Evolutionary conservation across 495 filamentous ascomycete species (phyloP).

Genomic region (Hypoxylon intermedium): DNA sequence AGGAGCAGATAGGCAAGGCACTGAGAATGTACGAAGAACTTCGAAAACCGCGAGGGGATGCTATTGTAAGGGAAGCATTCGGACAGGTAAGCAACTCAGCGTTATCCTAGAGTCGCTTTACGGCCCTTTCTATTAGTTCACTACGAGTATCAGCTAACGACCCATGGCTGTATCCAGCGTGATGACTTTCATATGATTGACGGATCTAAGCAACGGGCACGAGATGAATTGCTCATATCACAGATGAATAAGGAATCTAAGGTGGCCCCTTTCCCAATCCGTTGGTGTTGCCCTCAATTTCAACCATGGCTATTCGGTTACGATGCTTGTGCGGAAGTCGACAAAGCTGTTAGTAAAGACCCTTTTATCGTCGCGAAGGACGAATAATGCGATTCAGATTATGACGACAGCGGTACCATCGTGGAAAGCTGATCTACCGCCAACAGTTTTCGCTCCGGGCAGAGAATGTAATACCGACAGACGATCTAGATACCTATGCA

Average conservation of each 20-base stretch:
- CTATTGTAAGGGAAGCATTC: constrained; percentile 57
- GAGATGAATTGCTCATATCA: constrained; percentile 54
- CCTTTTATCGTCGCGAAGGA: constrained; percentile 8
- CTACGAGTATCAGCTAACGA: neutral
- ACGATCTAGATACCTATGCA: no score
- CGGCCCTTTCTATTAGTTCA: neutral
- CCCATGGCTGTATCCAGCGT: constrained; percentile 43
- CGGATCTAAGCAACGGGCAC: constrained; percentile 57
- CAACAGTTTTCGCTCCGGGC: no score
- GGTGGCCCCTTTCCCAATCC: constrained; percentile 57
- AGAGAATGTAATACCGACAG: no score
- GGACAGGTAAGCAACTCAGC: constrained; percentile 46
- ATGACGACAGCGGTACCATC: neutral
- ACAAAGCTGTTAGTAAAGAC: constrained; percentile 44
- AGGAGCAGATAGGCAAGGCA: constrained; percentile 41
- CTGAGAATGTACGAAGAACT: constrained; percentile 62
- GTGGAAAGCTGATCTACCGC: neutral
- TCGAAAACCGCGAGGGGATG: constrained; percentile 54
- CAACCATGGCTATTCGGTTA: constrained; percentile 63
- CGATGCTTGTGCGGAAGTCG: constrained; percentile 59
- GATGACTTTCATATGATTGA: constrained; percentile 64
- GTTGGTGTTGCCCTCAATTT: constrained; percentile 61
- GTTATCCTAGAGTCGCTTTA: neutral
- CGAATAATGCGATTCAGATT: neutral
- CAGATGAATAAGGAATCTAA: constrained; percentile 48